Percentiles rank a stretch among this genome's conserved stretches.
Conservation (phyloP, 345 rosid species). For the Alliaria petiolata region DNA sequence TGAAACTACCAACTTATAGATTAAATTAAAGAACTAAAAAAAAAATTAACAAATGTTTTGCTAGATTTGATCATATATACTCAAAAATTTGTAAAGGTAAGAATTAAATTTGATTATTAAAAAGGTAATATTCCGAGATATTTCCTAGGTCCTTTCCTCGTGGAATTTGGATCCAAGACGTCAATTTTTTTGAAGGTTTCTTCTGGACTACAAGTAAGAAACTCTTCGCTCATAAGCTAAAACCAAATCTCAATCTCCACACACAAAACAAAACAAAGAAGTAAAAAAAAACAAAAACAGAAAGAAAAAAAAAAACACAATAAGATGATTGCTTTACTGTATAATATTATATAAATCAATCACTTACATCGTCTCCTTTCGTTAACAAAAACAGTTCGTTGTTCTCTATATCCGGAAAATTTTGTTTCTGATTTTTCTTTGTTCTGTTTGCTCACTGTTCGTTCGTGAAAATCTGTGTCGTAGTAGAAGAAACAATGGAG, state of each 20-base stretch:
- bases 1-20: neutral
- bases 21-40: neutral
- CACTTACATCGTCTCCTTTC: conserved; percentile 4
- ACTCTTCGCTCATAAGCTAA: conserved; percentile 27
- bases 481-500: conserved; percentile 26
- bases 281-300: neutral
- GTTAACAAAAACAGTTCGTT: conserved; percentile 18
- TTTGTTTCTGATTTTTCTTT: neutral
- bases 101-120: neutral
- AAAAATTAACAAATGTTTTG: neutral
- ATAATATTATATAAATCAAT: neutral
- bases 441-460: conserved; percentile 1
- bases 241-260: conserved; percentile 11
- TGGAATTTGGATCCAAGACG: conserved; percentile 26
- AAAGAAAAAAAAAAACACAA: too few species aligned
- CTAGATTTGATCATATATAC: neutral
- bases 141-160: conserved; percentile 11
- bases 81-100: neutral
- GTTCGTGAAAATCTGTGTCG: neutral
- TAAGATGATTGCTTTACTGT: conserved; percentile 17
- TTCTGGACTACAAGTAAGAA: conserved; percentile 26
- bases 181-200: conserved; percentile 27
- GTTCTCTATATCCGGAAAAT: conserved; percentile 9
- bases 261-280: neutral
- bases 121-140: conserved; percentile 5